Evolutionary conservation across 768 basidiomycete genomes (phyloP), one percentile per base, ranked within the genome.

Genomic region (Pleurotus tuber-regium): DNA sequence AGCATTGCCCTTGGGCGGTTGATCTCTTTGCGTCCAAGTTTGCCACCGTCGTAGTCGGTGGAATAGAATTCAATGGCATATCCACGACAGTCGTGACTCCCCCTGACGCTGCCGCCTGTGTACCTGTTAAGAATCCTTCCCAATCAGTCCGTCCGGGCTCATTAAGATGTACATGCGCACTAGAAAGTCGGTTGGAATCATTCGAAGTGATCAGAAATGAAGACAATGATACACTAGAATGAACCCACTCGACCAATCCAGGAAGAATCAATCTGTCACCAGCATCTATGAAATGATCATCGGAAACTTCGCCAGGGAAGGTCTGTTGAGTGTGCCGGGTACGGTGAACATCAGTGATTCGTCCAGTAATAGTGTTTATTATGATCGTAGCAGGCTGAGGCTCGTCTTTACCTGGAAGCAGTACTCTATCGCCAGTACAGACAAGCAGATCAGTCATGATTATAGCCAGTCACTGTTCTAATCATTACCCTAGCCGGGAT

Each of bases 61-160:
- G 96, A 49, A 98, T 90, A 2, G 94, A 96, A 67, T 99, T 98
- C 50, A 99, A 74, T 2, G 96, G 97, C 96, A 98, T 99, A 70
- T 98, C 97, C 26, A 98, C 86, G 18, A 98, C 73, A 4, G 92
- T 92, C 6, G 95, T 98, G n/a, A 98, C 83, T 5, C 96, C 97
- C 18, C 96, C 96, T 1, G 92, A 88, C 1, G 85, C 83, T 1
- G 96, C 96, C 16, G 96, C 96, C 50, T 75, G 71, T 1, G 94
- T 95, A n/a, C 92, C 94, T 0, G 92, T 90, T 70, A 78, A 81
- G 64, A 97, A 96, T 0, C 94, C 94, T 63, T 97, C 94, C 94
- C 94, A 97, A 53, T 87, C 84, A 2, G 91, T 92, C 21, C 94
- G 83, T 10, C 94, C 94, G 6, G 93, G 94, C 61, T 95, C 91